Conservation (phyloP, 352 stramenopile species). For the Phytophthora capsici region DNA sequence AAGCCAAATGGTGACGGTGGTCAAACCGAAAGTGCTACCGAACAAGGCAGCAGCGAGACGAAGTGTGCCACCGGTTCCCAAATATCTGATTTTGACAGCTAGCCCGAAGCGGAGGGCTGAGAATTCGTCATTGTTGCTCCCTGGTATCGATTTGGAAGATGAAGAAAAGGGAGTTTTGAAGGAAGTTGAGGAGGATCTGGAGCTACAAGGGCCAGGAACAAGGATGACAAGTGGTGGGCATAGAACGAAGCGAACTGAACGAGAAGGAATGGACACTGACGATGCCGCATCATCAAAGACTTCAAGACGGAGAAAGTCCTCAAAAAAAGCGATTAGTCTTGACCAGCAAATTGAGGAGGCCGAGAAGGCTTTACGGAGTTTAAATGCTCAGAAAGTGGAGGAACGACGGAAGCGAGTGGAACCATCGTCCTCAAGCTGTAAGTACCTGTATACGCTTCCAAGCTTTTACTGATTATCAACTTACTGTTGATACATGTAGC, state of each 20-base stretch:
- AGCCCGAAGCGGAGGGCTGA: conserved; percentile 7
- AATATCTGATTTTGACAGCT: conserved; percentile 10
- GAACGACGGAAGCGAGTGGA: not conserved
- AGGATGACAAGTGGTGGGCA: not conserved
- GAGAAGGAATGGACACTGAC: not conserved
- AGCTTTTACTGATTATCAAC: not conserved
- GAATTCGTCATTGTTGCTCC: not conserved
- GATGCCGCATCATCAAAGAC: not conserved
- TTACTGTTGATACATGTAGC: too few species aligned
- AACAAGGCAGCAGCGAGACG: conserved; percentile 7
- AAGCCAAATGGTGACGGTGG: conserved; percentile 8
- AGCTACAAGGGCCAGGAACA: conserved; percentile 1
- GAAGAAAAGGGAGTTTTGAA: conserved; percentile 27
- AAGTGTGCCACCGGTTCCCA: conserved; percentile 13
- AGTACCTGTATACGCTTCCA: conserved; percentile 5
- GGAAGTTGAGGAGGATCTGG: not conserved
- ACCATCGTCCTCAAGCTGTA: conserved; percentile 1
- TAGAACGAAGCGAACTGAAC: too few species aligned
- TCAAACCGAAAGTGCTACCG: conserved; percentile 12
- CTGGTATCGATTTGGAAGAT: conserved; percentile 18
- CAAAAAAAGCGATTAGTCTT: conserved; percentile 9
- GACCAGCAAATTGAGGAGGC: conserved; percentile 26
- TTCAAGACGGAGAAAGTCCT: conserved; percentile 2
- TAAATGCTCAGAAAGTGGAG: conserved; percentile 7
- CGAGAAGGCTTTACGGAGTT: conserved; percentile 10